Conservation (phyloP, 306 rosid species). For the Acacia crassicarpa region DNA sequence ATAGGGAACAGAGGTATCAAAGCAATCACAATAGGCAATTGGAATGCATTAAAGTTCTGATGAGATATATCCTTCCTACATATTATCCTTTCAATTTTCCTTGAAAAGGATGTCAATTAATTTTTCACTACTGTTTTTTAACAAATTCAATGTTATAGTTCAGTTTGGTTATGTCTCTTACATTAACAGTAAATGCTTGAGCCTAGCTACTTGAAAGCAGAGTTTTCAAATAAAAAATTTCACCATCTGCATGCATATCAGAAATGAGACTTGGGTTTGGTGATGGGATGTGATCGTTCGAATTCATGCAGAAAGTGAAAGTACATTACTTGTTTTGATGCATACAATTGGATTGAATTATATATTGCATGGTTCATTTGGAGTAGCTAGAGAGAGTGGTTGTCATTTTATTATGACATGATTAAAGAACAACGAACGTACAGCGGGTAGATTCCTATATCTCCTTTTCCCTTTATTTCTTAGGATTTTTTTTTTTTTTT, state of each 20-base stretch:
- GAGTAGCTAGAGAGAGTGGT: neutral
- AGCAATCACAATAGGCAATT: neutral
- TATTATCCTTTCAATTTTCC: neutral
- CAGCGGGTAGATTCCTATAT: neutral
- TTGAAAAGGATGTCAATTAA: neutral
- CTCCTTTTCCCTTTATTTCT: slow-evolving; percentile 19
- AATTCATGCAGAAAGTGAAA: neutral
- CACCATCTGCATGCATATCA: neutral
- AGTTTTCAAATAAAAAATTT: neutral
- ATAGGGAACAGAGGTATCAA: neutral
- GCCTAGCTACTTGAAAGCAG: neutral
- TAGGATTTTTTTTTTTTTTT: too few relatives aligned
- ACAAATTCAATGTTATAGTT: neutral
- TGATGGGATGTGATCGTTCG: neutral
- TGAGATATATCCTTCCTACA: neutral
- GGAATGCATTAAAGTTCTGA: neutral
- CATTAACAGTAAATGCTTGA: neutral
- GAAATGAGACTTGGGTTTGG: neutral
- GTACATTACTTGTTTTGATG: neutral
- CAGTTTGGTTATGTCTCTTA: neutral
- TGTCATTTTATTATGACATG: slow-evolving; percentile 19
- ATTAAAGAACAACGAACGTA: neutral
- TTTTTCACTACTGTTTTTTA: neutral
- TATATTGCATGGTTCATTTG: slow-evolving; percentile 8
- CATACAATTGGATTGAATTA: neutral